Evolutionary conservation across 192 early-diverging fungal species (phyloP), one percentile per base, ranked within the genome.

Genomic region (Entophlyctis luteolus): DNA sequence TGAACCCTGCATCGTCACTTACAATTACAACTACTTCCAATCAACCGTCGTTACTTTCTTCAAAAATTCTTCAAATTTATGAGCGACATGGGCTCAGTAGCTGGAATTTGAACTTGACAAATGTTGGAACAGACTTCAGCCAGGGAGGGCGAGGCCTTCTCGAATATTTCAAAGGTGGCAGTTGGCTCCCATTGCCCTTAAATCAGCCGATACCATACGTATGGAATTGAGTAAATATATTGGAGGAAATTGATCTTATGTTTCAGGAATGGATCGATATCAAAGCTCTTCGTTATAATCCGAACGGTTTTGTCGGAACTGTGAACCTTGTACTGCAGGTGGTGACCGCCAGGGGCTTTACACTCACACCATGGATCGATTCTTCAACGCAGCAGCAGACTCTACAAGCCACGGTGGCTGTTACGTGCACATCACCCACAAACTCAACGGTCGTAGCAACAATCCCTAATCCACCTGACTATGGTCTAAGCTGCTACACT

Each of bases 281-380:
- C 23, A 6, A 27, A 22, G 70, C 70, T 4, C 48, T 71, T 5
- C 48, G 70, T 47, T 71, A 71, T 29, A 71, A 71, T 48, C 70
- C 70, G n/a, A 29, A 20, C 23, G 34, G n/a, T 4, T 71, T 65
- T 65, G 33, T 71, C 29, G 70, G 70, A 38, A 54, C 60, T 28
- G 16, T 38, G 6, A 10, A 16, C 2, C 39, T 71, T 10, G 36
- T 42, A 6, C 38, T 71, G 47, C 32, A 33, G 38, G 42, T 65
- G 6, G 20, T 5, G 12, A 59, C 28, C 5, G 20, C 48, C 1
- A 52, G 52, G 18, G 55, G 59, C 28, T 47, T 50, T 33, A 48
- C 8, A 25, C 29, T 59, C 2, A 62, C 48, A 16, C 68, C 47
- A 0, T 54, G 59, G 70, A 14, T 65, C 2, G 38, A 52, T 34